Percentiles rank a stretch among this genome's conserved stretches.
Evolutionary conservation across 306 rosid species (phyloP).

Genomic region (Rosa multiflora): DNA sequence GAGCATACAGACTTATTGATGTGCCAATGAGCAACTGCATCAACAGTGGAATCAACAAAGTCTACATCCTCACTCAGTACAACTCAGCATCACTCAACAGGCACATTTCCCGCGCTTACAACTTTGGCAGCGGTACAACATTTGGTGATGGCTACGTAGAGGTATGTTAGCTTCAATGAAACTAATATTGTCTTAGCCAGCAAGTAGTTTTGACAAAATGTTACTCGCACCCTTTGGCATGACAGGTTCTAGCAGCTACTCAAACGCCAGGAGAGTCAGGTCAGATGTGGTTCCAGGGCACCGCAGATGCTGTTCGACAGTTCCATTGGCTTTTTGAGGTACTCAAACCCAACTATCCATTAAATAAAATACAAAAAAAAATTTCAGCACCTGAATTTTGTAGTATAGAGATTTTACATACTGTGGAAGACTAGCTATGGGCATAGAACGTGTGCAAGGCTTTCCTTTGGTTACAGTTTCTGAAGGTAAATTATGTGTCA

Average conservation of each 20-base stretch:
- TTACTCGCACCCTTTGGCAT: not conserved
- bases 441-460: slow-evolving; percentile 16
- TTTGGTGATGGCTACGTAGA: slow-evolving; percentile 91
- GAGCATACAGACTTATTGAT: slow-evolving; percentile 87
- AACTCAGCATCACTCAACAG: slow-evolving; percentile 94
- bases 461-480: slow-evolving; percentile 17
- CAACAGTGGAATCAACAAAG: slow-evolving; percentile 93
- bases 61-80: slow-evolving; percentile 90
- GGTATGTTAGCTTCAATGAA: slow-evolving; percentile 38
- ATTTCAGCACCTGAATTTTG: not conserved
- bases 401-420: not conserved
- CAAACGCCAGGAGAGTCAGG: slow-evolving; percentile 94
- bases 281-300: slow-evolving; percentile 88
- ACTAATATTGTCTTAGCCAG: not conserved
- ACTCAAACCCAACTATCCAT: not conserved
- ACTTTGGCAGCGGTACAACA: slow-evolving; percentile 59
- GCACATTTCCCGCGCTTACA: slow-evolving; percentile 88
- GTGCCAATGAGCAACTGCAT: slow-evolving; percentile 99
- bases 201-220: not conserved
- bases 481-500: slow-evolving; percentile 21
- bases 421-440: not conserved
- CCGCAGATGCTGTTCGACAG: slow-evolving; percentile 99
- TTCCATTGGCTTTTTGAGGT: slow-evolving; percentile 99
- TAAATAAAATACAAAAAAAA: too few species aligned
- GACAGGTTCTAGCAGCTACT: slow-evolving; percentile 95